Evolutionary conservation across 495 filamentous ascomycete genomes (phyloP).

Genomic region (Neurospora tetrasperma): DNA sequence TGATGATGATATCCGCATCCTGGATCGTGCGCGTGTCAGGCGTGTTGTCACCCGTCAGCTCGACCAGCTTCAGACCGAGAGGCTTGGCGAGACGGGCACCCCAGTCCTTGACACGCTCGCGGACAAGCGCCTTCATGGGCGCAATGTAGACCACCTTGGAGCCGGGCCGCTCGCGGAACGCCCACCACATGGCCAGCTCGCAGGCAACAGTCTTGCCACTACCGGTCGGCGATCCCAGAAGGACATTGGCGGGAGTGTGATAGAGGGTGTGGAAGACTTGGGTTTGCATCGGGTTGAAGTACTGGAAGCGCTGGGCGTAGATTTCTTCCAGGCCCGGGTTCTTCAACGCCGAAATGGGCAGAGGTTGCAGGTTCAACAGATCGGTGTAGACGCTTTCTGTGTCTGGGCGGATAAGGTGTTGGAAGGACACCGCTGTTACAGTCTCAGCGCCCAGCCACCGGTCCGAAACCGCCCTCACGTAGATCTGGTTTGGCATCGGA

Average conservation of each 20-base stretch:
- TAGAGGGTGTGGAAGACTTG: slow-evolving; percentile 96
- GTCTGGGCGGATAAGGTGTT: slow-evolving; percentile 93
- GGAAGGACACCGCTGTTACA: slow-evolving; percentile 88
- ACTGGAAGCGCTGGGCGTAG: slow-evolving; percentile 79
- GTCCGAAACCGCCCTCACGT: slow-evolving; percentile 87
- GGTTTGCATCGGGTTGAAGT: slow-evolving; percentile 99
- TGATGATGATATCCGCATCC: slow-evolving; percentile 96
- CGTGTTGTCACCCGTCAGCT: slow-evolving; percentile 96
- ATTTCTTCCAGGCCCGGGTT: slow-evolving; percentile 80
- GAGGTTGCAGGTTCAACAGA: slow-evolving; percentile 79
- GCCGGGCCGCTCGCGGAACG: slow-evolving; percentile 88
- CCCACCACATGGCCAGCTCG: slow-evolving; percentile 99
- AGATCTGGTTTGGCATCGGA: slow-evolving; percentile 88
- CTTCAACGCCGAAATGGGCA: slow-evolving; percentile 80
- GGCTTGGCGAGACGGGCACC: slow-evolving; percentile 67
- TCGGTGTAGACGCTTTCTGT: slow-evolving; percentile 97
- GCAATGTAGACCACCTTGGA: slow-evolving; percentile 99
- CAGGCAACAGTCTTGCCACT: slow-evolving; percentile 95
- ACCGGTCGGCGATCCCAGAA: slow-evolving; percentile 94
- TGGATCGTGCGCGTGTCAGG: slow-evolving; percentile 91
- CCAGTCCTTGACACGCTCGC: slow-evolving; percentile 96
- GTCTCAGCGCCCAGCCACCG: slow-evolving; percentile 97
- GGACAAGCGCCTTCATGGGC: slow-evolving; percentile 96
- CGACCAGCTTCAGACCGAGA: slow-evolving; percentile 85
- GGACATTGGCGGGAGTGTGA: slow-evolving; percentile 79